Evolutionary conservation across 768 basidiomycete species (phyloP).

Genomic region (Brasilioporus rufonigricans): DNA sequence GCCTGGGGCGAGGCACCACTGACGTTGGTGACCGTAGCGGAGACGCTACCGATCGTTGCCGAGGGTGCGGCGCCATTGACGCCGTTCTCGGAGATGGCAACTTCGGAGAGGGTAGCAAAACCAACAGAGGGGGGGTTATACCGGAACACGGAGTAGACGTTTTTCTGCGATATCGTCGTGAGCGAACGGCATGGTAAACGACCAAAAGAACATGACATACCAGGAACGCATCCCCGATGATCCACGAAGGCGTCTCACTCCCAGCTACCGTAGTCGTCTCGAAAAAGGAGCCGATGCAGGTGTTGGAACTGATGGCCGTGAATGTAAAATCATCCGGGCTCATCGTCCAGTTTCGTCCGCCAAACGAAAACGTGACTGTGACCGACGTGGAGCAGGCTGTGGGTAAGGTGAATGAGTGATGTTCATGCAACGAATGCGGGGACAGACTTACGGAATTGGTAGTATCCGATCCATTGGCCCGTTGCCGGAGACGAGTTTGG

Average conservation of each 20-base stretch:
- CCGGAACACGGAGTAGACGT: conserved; percentile 56
- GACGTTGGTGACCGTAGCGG: conserved; percentile 41
- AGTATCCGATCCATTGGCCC: conserved; percentile 46
- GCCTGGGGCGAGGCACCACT: conserved; percentile 3
- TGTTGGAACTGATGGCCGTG: conserved; percentile 33
- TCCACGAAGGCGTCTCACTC: conserved; percentile 42
- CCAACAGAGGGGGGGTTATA: conserved; percentile 50
- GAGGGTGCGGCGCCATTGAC: conserved; percentile 42
- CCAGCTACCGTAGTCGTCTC: conserved; percentile 32
- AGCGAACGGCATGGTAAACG: not conserved
- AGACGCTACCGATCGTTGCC: conserved; percentile 54
- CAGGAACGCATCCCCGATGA: conserved; percentile 52
- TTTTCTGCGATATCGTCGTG: conserved; percentile 35
- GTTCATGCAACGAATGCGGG: not conserved
- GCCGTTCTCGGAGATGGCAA: conserved; percentile 26
- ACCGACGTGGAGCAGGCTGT: conserved; percentile 38
- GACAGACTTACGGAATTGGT: conserved; percentile 37
- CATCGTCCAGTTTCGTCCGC: conserved; percentile 47
- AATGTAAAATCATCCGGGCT: conserved; percentile 46
- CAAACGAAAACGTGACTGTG: conserved; percentile 43
- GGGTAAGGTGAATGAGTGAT: not conserved
- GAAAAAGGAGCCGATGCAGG: conserved; percentile 57
- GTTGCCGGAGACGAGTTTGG: conserved; percentile 37
- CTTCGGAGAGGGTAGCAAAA: conserved; percentile 44
- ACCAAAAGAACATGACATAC: conserved; percentile 13